Evolutionary conservation across 2,329 filamentous ascomycete genomes (phyloP), one percentile per base, ranked within the genome.

Genomic region (Cladosporium austrohemisphaericum): DNA sequence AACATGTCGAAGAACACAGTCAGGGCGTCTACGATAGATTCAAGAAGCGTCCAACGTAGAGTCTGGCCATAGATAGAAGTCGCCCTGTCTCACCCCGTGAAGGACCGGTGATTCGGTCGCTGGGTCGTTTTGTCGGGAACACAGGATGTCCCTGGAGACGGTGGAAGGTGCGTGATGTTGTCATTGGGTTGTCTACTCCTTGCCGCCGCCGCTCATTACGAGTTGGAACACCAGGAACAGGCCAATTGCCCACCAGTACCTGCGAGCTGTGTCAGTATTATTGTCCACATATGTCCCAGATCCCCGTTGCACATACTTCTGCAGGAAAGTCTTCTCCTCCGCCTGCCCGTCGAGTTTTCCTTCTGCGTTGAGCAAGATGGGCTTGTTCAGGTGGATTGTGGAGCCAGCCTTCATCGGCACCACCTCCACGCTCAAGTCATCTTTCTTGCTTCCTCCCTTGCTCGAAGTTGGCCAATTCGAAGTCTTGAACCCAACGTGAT

Each of bases 351-450:
- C 70, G 41, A 82, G 71, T 55, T 70, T 72, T 0, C 81, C 81
- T 40, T 75, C 71, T 22, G 77, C 74, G 57, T 79, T 80, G 54
- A 79, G 68, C 46, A 78, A 67, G 43, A 79, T 74, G 1, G 79
- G 78, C 38, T 74, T 79, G 52, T 80, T 76, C 59, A 76, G 55
- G 4, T 65, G 60, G 8, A 72, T 71, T 54, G 67, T 65, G 1
- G 71, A 69, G 2, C 72, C 73, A 16, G 55, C 55, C 37, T 53
- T 58, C 40, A 65, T 65, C 57, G 60, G 64, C 41, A 70, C 62
- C 8, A 76, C 63, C 51, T 71, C 68, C 10, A 75, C 66, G 13
- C 64, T 64, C n/a, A 75, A 55, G 14, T 68, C 67, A 25, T 70
- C 64, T 20, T 65, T 67, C 32, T 52, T 52, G 9, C 43, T 50